phyloP scores from a whole-genome alignment of 2,329 filamentous ascomycete species.

The Stagonosporopsis cucurbitacearum region DNA sequence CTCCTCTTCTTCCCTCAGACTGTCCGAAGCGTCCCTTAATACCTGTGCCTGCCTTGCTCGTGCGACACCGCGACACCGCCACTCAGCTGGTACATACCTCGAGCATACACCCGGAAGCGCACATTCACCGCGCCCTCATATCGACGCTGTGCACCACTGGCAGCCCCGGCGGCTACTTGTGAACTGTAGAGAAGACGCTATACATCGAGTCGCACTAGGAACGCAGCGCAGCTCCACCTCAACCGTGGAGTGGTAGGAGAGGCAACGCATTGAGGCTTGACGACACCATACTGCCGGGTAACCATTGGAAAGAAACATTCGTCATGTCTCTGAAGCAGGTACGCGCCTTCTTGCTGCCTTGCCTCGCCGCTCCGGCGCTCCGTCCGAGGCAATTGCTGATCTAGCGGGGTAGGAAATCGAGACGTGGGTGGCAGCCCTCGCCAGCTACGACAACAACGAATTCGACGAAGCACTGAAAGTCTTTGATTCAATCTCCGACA shows the following conservation, averaged over 20 bases:
- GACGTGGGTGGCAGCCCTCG: conserved; percentile 92
- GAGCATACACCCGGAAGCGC: conserved; percentile 23
- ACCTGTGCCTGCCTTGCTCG: conserved; percentile 23
- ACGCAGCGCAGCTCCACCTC: conserved; percentile 30
- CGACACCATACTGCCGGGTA: conserved; percentile 52
- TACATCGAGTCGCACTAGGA: conserved; percentile 26
- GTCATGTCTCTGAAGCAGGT: conserved; percentile 60
- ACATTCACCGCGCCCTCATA: conserved; percentile 20
- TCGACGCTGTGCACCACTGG: conserved; percentile 22
- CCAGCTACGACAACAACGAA: conserved; percentile 94
- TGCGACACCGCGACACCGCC: conserved; percentile 17
- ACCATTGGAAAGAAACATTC: conserved; percentile 40
- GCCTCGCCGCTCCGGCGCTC: conserved; percentile 8
- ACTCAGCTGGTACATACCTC: conserved; percentile 15
- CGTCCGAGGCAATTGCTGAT: conserved; percentile 37
- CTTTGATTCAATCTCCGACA: conserved; percentile 89
- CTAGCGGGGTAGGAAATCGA: conserved; percentile 81
- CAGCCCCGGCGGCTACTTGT: conserved; percentile 43
- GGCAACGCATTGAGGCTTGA: conserved; percentile 40
- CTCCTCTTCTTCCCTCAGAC: conserved; percentile 32
- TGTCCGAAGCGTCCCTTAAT: conserved; percentile 32
- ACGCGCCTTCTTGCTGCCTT: conserved; percentile 23
- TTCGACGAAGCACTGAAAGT: conserved; percentile 86
- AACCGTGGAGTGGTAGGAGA: conserved; percentile 37
- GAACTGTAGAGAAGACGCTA: conserved; percentile 19